These are phyloP conservation scores for Agrostemma githago DNA, from an alignment of 148 eudicot species.

Conservation along the genomic window DNA sequence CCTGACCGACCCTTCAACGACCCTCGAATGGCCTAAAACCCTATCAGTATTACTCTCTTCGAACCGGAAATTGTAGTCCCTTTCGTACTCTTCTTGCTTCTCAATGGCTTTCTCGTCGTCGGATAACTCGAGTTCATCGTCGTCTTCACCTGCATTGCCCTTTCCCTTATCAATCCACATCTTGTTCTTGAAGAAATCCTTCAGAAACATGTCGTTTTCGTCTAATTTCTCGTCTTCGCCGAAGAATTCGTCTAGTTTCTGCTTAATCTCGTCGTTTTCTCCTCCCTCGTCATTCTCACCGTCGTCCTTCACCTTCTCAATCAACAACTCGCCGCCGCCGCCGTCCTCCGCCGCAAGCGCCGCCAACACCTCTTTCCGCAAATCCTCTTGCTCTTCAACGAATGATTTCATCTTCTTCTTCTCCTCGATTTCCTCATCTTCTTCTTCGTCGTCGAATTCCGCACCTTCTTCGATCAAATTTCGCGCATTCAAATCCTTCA, in stretches of 20 bases:
- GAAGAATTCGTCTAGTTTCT: slow-evolving; percentile 68
- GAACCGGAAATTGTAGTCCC: slow-evolving; percentile 66
- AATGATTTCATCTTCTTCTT: slow-evolving; percentile 38
- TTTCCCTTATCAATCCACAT: slow-evolving; percentile 62
- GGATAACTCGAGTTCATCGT: slow-evolving; percentile 34
- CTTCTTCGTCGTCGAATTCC: slow-evolving; percentile 47
- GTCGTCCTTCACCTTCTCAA: slow-evolving; percentile 31
- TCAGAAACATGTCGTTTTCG: slow-evolving; percentile 59
- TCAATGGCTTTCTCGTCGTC: slow-evolving; percentile 79
- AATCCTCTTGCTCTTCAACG: slow-evolving; percentile 62
- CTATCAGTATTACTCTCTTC: slow-evolving; percentile 79
- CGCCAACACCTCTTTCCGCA: slow-evolving; percentile 41
- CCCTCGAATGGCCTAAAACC: slow-evolving; percentile 62
- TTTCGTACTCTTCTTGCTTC: slow-evolving; percentile 85
- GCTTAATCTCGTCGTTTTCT: slow-evolving; percentile 37
- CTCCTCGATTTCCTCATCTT: slow-evolving; percentile 25
- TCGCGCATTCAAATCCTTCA: slow-evolving; percentile 74
- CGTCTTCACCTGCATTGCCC: slow-evolving; percentile 22
- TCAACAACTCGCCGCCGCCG: slow-evolving; percentile 45
- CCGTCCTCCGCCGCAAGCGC: slow-evolving; percentile 41
- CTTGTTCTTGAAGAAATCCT: slow-evolving; percentile 61
- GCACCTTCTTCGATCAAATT: slow-evolving; percentile 74
- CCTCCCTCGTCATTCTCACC: slow-evolving; percentile 36
- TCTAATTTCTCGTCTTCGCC: slow-evolving; percentile 69
- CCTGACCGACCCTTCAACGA: slow-evolving; percentile 80